Conservation (phyloP, 306 rosid species). For the Rosa multiflora region DNA sequence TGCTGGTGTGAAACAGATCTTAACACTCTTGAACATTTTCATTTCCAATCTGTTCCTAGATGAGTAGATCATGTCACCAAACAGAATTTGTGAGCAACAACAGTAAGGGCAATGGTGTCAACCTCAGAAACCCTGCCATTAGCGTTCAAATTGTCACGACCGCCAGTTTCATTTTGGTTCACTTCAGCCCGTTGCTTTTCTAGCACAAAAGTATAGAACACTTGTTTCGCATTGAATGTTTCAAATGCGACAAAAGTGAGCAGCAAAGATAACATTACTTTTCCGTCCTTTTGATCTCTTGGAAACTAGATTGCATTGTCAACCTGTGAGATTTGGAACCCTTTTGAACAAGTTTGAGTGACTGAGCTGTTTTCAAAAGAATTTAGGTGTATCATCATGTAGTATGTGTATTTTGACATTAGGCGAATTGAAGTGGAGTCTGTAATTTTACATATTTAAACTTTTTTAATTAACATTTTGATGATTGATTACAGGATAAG, state of each 20-base stretch:
- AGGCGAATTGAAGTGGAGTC: not conserved
- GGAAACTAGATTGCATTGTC: not conserved
- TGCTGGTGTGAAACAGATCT: not conserved
- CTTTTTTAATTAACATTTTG: not conserved
- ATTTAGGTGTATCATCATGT: not conserved
- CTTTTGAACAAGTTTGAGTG: not conserved
- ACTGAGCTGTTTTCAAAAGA: not conserved
- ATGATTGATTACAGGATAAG: not conserved
- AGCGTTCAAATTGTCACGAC: not conserved
- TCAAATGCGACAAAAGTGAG: not conserved
- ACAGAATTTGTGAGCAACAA: not conserved
- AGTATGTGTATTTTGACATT: not conserved
- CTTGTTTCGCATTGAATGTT: not conserved
- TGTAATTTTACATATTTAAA: not conserved
- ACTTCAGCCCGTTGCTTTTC: not conserved
- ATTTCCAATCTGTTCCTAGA: not conserved
- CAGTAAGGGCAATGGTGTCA: not conserved
- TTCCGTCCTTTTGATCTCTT: not conserved
- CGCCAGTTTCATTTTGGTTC: too few species aligned
- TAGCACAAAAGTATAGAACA: not conserved
- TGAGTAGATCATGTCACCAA: not conserved
- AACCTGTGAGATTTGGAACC: not conserved
- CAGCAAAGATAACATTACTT: not conserved
- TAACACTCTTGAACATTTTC: not conserved
- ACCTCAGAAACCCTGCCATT: not conserved